These are phyloP conservation scores for Heterobasidion irregulare DNA, from an alignment of 1,284 basidiomycete genomes.

Conservation along the genomic window DNA sequence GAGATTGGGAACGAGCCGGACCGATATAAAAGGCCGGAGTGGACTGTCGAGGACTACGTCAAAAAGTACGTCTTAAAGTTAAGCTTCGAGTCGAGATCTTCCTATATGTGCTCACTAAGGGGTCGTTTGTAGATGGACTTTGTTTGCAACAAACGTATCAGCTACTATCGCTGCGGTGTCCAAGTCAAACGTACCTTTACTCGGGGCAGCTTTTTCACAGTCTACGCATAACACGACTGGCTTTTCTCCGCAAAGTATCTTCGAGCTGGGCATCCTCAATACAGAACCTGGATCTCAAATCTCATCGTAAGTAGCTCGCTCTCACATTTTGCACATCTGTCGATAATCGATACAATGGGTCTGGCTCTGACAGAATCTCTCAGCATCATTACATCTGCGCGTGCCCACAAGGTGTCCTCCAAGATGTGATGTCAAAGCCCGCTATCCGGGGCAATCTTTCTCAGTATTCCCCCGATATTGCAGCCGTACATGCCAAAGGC, in stretches of 20 bases:
- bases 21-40: constrained; percentile 39
- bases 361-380: constrained; percentile 35
- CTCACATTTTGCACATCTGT: background rate
- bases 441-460: constrained; percentile 51
- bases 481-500: constrained; percentile 33
- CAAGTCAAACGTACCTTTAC: constrained; percentile 33
- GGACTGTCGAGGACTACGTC: constrained; percentile 39
- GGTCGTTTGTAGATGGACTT: constrained; percentile 20
- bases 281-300: constrained; percentile 24
- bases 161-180: constrained; percentile 15
- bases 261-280: constrained; percentile 23
- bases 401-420: constrained; percentile 41
- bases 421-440: constrained; percentile 54
- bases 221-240: constrained; percentile 33
- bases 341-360: background rate
- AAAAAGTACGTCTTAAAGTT: constrained; percentile 30
- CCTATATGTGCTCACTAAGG: background rate
- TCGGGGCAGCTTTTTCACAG: constrained; percentile 43
- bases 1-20: constrained; percentile 48
- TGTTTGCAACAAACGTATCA: constrained; percentile 22
- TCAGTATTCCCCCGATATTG: constrained; percentile 39
- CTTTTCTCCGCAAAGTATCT: constrained; percentile 50
- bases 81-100: background rate
- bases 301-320: constrained; percentile 18
- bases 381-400: constrained; percentile 57